Percentiles rank a stretch among this genome's conserved stretches.
These are phyloP conservation scores for Plasmodium gonderi DNA, from an alignment of 169 alveolate genomes.

Conservation along the genomic window DNA sequence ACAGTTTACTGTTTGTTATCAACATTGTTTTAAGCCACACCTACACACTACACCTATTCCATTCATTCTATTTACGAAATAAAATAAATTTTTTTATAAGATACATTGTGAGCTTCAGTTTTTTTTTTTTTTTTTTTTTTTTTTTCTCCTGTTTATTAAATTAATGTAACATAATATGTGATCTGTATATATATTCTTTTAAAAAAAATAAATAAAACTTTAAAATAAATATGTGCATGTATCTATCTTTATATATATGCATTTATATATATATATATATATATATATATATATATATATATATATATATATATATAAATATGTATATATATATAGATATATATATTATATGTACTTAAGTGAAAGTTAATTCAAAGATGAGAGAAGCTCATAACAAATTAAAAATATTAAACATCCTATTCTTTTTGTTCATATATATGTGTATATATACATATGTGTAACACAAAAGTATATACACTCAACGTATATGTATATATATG, in stretches of 20 bases:
- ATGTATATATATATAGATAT: not conserved
- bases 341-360: constrained; percentile 16
- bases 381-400: constrained; percentile 27
- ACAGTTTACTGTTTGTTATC: no score
- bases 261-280: constrained; percentile 20
- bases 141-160: constrained; percentile 6
- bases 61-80: no score
- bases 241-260: not conserved
- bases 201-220: constrained; percentile 32
- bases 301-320: not conserved
- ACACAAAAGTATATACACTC: not conserved
- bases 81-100: not conserved
- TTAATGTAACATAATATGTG: not conserved
- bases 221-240: constrained; percentile 18
- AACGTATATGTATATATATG: not conserved
- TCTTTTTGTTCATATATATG: not conserved
- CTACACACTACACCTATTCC: no score
- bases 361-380: constrained; percentile 68
- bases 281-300: not conserved
- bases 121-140: not conserved
- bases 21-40: no score
- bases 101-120: no score
- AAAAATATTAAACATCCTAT: constrained; percentile 38
- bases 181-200: not conserved
- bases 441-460: constrained; percentile 3